Conservation (phyloP, 306 rosid species). For the Prinsepia uniflora region DNA sequence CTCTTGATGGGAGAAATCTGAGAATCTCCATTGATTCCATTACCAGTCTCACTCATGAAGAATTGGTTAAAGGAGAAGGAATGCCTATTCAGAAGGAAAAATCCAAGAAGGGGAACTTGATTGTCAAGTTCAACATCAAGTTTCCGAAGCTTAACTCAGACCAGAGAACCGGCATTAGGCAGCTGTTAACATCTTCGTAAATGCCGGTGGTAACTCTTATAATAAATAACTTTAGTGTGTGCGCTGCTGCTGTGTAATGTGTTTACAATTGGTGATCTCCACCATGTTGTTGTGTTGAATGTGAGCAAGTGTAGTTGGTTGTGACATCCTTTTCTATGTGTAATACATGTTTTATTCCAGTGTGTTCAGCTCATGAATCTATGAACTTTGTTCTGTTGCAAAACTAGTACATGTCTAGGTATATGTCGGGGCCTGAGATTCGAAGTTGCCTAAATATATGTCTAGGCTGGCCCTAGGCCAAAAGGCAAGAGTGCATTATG, state of each 20-base stretch:
- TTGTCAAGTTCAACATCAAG: conserved; percentile 80
- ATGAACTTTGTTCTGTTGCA: too few species aligned
- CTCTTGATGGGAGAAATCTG: conserved; percentile 69
- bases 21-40: conserved; percentile 44
- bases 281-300: too few species aligned
- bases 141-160: conserved; percentile 83
- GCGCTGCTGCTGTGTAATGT: not conserved
- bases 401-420: too few species aligned
- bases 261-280: not conserved
- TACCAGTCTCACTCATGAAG: conserved; percentile 68
- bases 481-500: too few species aligned
- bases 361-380: too few species aligned
- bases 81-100: conserved; percentile 92
- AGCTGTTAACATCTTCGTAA: conserved; percentile 52
- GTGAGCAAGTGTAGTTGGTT: too few species aligned
- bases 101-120: conserved; percentile 69
- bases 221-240: not conserved
- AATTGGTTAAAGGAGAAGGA: conserved; percentile 84
- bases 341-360: too few species aligned
- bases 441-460: too few species aligned
- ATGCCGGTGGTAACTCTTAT: conserved; percentile 23
- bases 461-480: too few species aligned
- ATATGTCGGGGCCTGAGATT: too few species aligned
- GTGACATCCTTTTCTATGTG: too few species aligned
- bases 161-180: conserved; percentile 65